Conservation (phyloP, 345 rosid genomes). For the Turritis glabra region DNA sequence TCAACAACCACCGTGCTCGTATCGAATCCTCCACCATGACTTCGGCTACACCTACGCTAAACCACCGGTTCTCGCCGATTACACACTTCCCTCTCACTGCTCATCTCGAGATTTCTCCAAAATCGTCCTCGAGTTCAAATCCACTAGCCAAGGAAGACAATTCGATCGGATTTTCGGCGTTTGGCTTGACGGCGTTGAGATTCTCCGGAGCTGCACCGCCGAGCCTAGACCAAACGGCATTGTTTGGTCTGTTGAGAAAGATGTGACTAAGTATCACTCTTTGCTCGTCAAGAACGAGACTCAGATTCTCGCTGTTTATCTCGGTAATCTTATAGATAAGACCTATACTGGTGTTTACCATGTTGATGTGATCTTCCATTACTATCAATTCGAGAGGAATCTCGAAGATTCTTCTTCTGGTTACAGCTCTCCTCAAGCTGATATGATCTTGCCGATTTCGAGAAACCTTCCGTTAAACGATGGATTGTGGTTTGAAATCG, state of each 20-base stretch:
- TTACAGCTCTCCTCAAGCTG: constrained; percentile 50
- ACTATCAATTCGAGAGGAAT: constrained; percentile 48
- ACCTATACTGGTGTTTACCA: constrained; percentile 84
- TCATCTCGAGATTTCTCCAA: constrained; percentile 55
- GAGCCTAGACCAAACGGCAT: constrained; percentile 77
- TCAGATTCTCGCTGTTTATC: constrained; percentile 59
- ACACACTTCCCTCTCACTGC: constrained; percentile 66
- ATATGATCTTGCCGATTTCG: constrained; percentile 78
- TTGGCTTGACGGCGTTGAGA: constrained; percentile 88
- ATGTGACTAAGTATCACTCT: constrained; percentile 77
- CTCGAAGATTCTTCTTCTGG: constrained; percentile 27
- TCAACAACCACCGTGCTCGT: constrained; percentile 49
- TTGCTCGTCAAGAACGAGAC: constrained; percentile 59
- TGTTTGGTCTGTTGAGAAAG: constrained; percentile 77
- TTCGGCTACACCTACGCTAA: constrained; percentile 68
- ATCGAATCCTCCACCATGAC: constrained; percentile 63
- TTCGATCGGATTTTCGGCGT: constrained; percentile 86
- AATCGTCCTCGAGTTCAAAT: constrained; percentile 75
- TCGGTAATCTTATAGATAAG: constrained; percentile 63
- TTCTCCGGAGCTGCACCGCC: constrained; percentile 93
- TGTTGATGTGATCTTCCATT: constrained; percentile 65
- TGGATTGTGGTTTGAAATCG: constrained; percentile 86
- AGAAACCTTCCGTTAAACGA: constrained; percentile 62
- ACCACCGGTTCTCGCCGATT: constrained; percentile 71
- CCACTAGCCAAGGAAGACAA: constrained; percentile 77